Evolutionary conservation across 306 rosid genomes (phyloP), one percentile per base, ranked within the genome.

Genomic region (Aeschynomene evenia): DNA sequence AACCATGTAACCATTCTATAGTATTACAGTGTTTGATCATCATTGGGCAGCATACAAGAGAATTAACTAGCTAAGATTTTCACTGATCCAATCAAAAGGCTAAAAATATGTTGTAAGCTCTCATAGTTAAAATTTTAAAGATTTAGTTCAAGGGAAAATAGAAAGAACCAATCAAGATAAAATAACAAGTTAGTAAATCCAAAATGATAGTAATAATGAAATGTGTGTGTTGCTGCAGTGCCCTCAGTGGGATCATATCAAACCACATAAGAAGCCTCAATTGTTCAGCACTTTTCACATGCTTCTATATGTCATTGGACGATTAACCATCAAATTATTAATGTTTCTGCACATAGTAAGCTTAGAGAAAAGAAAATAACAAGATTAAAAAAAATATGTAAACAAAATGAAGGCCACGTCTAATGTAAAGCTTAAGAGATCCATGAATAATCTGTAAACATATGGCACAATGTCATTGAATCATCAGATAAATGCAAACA

Each of bases 31-130:
- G 18, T 57, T 58, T 49, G 45, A 71, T 23, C 71, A 66, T 80
- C 84, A 71, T 23, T 5, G 81, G 84, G 84, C 71, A 51, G 20
- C 21, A 63, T 28, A 39, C 13, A 56, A 29, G 24, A 56, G 11
- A 45, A 40, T 3, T 40, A 70, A 23, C n/a, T 15, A n/a, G 24
- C 45, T 24, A 39, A 22, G 16, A 12, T 26, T 37, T 51, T 45
- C 37, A 43, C 23, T 23, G 29, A 15, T 55, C 7, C 66, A 21
- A 6, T 53, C 15, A 3, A 28, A 1, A 68, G 29, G 60, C 48
- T 22, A 57, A 46, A 33, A 18, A 33, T 4, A 16, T 10, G 15
- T 48, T 64, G 54, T 21, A 15, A 57, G 19, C 14, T 21, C n/a
- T 57, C 46, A 33, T 23, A 69, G 7, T 53, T 53, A 14, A 52